Evolutionary conservation across 192 early-diverging fungal genomes (phyloP).

Genomic region (Physocladia obscura): DNA sequence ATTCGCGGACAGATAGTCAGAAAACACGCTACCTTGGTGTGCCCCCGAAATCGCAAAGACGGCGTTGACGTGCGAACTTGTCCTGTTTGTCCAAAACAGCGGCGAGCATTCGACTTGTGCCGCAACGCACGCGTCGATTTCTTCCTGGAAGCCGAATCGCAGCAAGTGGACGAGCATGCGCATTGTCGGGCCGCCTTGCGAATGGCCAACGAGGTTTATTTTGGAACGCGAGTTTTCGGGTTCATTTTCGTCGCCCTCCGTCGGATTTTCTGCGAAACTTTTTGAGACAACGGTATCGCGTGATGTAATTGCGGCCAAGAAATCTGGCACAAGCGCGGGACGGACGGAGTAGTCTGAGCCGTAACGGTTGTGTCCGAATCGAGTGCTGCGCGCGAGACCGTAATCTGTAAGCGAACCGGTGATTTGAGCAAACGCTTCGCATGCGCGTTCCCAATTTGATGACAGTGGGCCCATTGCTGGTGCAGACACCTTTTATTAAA

Average conservation of each 20-base stretch:
- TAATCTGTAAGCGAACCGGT: conserved; percentile 23
- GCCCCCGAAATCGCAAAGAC: conserved; percentile 15
- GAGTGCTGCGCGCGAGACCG: conserved; percentile 16
- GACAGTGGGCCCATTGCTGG: conserved; percentile 28
- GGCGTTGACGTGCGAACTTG: not conserved
- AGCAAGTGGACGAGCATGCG: conserved; percentile 22
- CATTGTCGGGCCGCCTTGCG: conserved; percentile 24
- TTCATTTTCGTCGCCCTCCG: not conserved
- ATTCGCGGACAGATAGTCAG: conserved; percentile 7
- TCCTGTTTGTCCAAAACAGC: conserved; percentile 32
- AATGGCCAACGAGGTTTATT: conserved; percentile 30
- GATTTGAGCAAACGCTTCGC: conserved; percentile 34
- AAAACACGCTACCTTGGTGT: conserved; percentile 21
- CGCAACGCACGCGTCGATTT: conserved; percentile 22
- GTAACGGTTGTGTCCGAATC: conserved; percentile 26
- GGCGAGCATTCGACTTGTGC: conserved; percentile 13
- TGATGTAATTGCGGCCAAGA: not conserved
- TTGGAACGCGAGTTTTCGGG: not conserved
- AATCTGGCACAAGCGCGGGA: conserved; percentile 14
- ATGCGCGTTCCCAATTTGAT: conserved; percentile 35
- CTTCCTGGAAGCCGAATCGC: conserved; percentile 7
- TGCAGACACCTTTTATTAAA: not conserved
- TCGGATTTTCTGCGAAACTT: not conserved
- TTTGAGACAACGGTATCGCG: not conserved
- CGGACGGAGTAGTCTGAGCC: conserved; percentile 21